phyloP scores from a whole-genome alignment of 768 basidiomycete species.

The Lactifluus pinguis region DNA sequence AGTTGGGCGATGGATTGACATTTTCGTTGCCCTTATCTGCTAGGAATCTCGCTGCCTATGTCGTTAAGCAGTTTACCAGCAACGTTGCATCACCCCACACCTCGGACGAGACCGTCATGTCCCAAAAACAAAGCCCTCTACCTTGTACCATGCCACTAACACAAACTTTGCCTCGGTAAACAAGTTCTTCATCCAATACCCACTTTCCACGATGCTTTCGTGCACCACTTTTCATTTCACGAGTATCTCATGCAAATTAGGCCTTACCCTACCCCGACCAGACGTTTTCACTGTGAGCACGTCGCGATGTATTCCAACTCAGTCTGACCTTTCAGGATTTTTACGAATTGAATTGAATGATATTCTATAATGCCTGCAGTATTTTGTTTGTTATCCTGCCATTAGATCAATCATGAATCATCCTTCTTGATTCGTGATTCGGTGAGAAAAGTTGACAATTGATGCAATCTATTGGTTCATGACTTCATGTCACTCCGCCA shows the following conservation, averaged over 20 bases:
- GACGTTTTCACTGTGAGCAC: too few relatives aligned
- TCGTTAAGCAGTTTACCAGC: not conserved
- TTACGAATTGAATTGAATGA: too few relatives aligned
- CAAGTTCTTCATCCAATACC: not conserved
- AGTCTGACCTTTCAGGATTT: not conserved
- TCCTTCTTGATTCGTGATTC: not conserved
- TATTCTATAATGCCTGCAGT: too few relatives aligned
- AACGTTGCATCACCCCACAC: not conserved
- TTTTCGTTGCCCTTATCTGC: conserved; percentile 38
- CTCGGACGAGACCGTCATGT: not conserved
- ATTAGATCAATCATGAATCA: conserved; percentile 12
- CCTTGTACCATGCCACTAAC: not conserved
- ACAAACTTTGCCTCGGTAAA: not conserved
- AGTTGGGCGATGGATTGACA: not conserved
- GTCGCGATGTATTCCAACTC: too few relatives aligned
- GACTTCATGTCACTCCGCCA: not conserved
- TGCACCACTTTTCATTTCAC: not conserved
- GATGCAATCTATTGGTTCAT: not conserved
- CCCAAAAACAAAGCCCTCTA: not conserved
- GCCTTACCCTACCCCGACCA: not conserved
- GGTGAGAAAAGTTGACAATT: not conserved
- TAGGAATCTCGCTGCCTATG: conserved; percentile 28
- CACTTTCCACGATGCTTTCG: conserved; percentile 10
- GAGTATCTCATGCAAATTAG: conserved; percentile 3
- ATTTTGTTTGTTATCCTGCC: not conserved